Conservation (phyloP, 2,329 filamentous ascomycete species). For the Penicillium sp. region DNA sequence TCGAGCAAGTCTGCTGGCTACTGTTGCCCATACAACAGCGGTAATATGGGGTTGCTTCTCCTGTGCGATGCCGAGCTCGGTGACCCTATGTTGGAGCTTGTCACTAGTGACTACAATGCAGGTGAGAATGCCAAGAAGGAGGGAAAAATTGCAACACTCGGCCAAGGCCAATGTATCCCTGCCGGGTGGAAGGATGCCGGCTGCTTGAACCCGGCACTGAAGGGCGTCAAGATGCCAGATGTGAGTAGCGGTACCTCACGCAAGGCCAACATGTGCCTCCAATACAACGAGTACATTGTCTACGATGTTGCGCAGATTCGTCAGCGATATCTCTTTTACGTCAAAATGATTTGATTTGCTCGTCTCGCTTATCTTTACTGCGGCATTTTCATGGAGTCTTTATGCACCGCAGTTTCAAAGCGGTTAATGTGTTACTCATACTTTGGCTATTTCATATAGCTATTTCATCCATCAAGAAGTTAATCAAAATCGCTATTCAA, state of each 20-base stretch:
- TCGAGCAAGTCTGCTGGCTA: conserved; percentile 77
- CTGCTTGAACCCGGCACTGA: conserved; percentile 58
- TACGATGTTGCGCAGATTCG: conserved; percentile 48
- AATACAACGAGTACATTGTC: conserved; percentile 47
- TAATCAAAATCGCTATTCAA: neutral
- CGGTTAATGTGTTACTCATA: neutral
- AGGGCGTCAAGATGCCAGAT: conserved; percentile 61
- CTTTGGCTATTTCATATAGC: neutral
- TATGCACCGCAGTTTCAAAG: neutral
- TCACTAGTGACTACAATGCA: conserved; percentile 55
- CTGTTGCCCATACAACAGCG: conserved; percentile 59
- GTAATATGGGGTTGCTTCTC: conserved; percentile 66
- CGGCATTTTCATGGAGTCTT: neutral
- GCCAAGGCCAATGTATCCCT: conserved; percentile 61
- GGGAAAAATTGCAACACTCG: conserved; percentile 64
- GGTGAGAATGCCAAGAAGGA: conserved; percentile 56
- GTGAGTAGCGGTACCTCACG: conserved; percentile 5
- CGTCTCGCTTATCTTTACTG: neutral
- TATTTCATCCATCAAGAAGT: neutral
- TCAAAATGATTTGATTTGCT: conserved; percentile 31
- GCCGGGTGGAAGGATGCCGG: conserved; percentile 69
- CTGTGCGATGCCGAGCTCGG: conserved; percentile 83
- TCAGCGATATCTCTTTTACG: conserved; percentile 43
- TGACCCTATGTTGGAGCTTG: conserved; percentile 63
- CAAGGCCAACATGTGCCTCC: conserved; percentile 7